Evolutionary conservation across 805 yeast genomes (phyloP).

Genomic region (Vanderwaltozyma tropicalis): DNA sequence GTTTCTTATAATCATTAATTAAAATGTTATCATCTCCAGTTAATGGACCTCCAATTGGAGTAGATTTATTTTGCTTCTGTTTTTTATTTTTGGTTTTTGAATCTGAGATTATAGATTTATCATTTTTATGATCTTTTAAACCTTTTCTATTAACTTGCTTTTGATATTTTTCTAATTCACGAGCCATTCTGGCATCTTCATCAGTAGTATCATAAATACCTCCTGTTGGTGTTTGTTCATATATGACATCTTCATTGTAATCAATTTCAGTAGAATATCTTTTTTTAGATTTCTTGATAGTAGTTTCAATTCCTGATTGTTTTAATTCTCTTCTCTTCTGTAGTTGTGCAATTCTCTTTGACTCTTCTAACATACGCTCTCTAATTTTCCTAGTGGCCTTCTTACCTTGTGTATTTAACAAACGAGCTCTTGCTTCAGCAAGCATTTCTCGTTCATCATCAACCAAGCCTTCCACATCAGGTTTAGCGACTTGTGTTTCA

Average conservation of each 20-base stretch:
- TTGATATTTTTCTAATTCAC: constrained; percentile 35
- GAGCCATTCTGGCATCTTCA: constrained; percentile 40
- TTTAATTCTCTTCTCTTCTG: constrained; percentile 76
- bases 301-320: constrained; percentile 59
- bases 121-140: constrained; percentile 29
- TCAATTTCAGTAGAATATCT: constrained; percentile 56
- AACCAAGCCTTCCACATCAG: constrained; percentile 68
- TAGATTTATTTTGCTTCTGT: constrained; percentile 15
- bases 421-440: constrained; percentile 86
- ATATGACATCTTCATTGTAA: constrained; percentile 74
- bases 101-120: constrained; percentile 13
- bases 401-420: constrained; percentile 88
- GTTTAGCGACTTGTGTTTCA: constrained; percentile 71
- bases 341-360: constrained; percentile 59
- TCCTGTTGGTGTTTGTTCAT: constrained; percentile 55
- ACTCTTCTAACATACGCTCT: constrained; percentile 73
- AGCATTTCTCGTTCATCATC: constrained; percentile 89
- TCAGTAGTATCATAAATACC: constrained; percentile 61
- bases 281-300: constrained; percentile 41
- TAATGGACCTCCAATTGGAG: constrained; percentile 1
- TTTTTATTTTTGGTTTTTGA: constrained; percentile 10
- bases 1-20: constrained; percentile 15
- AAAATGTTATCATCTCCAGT: constrained; percentile 8
- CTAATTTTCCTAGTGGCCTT: constrained; percentile 86
- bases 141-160: constrained; percentile 37